Evolutionary conservation across 106 monocot genomes (phyloP).

Genomic region (Allium cepa): DNA sequence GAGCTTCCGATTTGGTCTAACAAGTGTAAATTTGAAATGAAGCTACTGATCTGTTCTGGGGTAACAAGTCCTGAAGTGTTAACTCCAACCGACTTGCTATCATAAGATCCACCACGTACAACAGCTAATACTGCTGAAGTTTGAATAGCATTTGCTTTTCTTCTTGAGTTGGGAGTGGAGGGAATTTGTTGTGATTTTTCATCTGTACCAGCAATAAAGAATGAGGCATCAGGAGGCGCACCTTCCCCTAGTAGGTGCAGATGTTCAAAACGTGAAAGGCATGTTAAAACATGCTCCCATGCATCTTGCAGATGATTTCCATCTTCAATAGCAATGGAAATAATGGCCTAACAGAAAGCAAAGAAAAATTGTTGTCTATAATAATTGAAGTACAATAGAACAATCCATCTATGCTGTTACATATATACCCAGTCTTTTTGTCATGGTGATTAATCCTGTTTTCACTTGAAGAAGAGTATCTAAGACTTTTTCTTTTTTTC

Average conservation of each 20-base stretch:
- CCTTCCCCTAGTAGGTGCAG: slow-evolving; percentile 91
- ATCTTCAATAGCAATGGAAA: slow-evolving; percentile 98
- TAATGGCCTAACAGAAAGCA: slow-evolving; percentile 58
- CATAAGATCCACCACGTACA: slow-evolving; percentile 94
- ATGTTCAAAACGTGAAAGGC: slow-evolving; percentile 95
- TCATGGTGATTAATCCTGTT: too few species aligned
- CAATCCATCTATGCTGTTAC: too few species aligned
- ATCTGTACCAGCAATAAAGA: slow-evolving; percentile 53
- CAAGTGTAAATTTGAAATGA: slow-evolving; percentile 85
- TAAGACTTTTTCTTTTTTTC: too few species aligned
- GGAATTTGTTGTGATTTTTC: slow-evolving; percentile 56
- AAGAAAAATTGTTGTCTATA: neutral
- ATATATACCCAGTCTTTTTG: too few species aligned
- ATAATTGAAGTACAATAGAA: neutral
- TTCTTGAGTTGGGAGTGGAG: slow-evolving; percentile 36
- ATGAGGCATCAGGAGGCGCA: slow-evolving; percentile 87
- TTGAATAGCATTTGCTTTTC: slow-evolving; percentile 83
- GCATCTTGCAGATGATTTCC: slow-evolving; percentile 89
- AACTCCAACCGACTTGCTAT: slow-evolving; percentile 54
- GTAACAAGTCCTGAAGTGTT: slow-evolving; percentile 60
- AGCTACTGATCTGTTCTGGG: slow-evolving; percentile 87
- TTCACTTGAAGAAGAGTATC: too few species aligned
- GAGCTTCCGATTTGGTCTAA: slow-evolving; percentile 90
- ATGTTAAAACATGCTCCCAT: slow-evolving; percentile 95
- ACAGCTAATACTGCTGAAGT: slow-evolving; percentile 89